Evolutionary conservation across 2,329 filamentous ascomycete genomes (phyloP), one percentile per base, ranked within the genome.

Genomic region (Fusarium pilosicola): DNA sequence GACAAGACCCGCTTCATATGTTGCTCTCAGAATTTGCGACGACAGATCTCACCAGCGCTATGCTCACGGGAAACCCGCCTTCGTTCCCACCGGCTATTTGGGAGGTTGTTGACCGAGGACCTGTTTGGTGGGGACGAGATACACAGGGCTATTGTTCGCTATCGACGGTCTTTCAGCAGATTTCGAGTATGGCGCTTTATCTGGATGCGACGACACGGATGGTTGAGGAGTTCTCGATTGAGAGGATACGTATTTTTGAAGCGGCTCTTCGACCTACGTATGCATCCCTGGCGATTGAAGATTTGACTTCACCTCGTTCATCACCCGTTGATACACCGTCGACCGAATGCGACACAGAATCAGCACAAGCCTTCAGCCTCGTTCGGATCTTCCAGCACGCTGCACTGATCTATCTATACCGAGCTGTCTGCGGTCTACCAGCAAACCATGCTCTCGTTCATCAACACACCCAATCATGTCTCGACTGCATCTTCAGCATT

Each of bases 1-100:
- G 78, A 1, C 78, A 77, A 7, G 79, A 81, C 26, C 75, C 80
- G 3, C 68, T 81, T 7, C 79, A 83, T 17, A 77, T 85, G 72
- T 82, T 86, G 51, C 63, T 85, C 12, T 85, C 84, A 1, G 83
- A 85, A 54, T 86, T 85, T 51, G 80, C 81, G 6, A 84, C 84
- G 0, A 82, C 83, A 61, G 84, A 86, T 62, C 77, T 86, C 15
- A 85, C 83, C 1, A 81, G 83, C 15, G 79, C 84, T 3, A 71
- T 86, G 62, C 76, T 85, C 2, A 83, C 81, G 24, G 83, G 83
- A 0, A 78, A 78, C 24, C 67, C 78, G 9, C 83, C 84, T 2
- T 83, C 80, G 14, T 85, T 84, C 13, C 76, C 81, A 4, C 79
- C 81, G 2, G 71, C 75, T 0, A 79, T 81, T 6, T 86, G 84